Evolutionary conservation across 202 grass and related monocot species (phyloP), one percentile per base, ranked within the genome.

Genomic region (Setaria viridis): DNA sequence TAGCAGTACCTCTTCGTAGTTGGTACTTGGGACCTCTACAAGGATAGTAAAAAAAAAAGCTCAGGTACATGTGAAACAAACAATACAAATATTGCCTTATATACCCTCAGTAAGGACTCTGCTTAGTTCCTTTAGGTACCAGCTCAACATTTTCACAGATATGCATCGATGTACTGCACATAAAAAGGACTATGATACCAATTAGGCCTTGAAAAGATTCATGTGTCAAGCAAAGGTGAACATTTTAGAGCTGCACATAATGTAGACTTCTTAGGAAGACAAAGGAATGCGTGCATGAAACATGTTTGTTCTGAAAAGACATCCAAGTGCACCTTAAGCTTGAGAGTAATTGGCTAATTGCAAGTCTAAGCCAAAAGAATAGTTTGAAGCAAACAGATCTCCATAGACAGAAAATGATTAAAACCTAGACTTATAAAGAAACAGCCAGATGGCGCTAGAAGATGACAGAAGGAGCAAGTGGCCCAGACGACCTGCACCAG

Each of bases 141-240:
- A 41, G 39, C 30, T 49, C 78, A 54, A 85, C 53, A 58, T 49
- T 85, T 72, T 69, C 54, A 58, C 20, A 2, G 63, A 57, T 85
- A 46, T 59, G 15, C 34, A 84, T 67, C 58, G 2, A 54, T 35
- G 63, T 57, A 51, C 45, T 77, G 73, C 62, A 78, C 49, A 78
- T 15, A 79, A 51, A 50, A 50, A 78, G 50, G 56, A 51, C 32
- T 71, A 41, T 41, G 55, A 58, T 65, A 17, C 30, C 62, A 13
- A 51, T 62, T 79, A 79, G 14, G 3, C 13, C 50, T 53, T 16
- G 50, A 53, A 53, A 53, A 53, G 50, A 53, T 53, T 16, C 14
- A 16, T 53, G 50, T 13, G 14, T 12, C 50, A 13, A 53, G 50
- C 50, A 53, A 53, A 53, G 65, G 54, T 45, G 66, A 67, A 67